Percentiles rank a stretch among this genome's conserved stretches.
These are phyloP conservation scores for Syzygium grande DNA, from an alignment of 345 rosid species.

Conservation along the genomic window DNA sequence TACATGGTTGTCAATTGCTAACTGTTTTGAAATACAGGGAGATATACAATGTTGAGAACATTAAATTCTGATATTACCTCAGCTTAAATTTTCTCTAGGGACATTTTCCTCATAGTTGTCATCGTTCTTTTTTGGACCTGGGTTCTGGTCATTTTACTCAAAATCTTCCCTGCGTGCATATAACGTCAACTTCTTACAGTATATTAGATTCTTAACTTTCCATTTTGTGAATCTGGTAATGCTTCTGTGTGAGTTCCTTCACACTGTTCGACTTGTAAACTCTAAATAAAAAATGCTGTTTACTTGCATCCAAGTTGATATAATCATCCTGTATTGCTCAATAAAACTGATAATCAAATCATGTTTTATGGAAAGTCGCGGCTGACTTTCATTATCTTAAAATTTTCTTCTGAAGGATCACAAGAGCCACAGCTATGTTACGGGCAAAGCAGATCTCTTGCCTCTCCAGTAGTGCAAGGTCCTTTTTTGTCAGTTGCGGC, in stretches of 20 bases:
- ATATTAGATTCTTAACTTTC: not conserved
- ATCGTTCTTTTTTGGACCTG: not conserved
- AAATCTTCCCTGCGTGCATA: not conserved
- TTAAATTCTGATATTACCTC: not conserved
- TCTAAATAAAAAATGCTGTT: not conserved
- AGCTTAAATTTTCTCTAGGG: not conserved
- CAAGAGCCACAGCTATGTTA: conserved; percentile 32
- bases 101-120: not conserved
- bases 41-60: not conserved
- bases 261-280: not conserved
- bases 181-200: not conserved
- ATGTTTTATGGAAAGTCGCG: conserved; percentile 15
- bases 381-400: not conserved
- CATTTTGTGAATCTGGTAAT: not conserved
- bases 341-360: not conserved
- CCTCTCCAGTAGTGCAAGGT: conserved; percentile 64
- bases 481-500: conserved; percentile 49
- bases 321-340: not conserved
- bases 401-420: conserved; percentile 6
- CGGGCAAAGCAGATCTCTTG: conserved; percentile 59
- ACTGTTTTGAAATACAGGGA: not conserved
- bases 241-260: not conserved
- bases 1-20: not conserved
- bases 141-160: not conserved
- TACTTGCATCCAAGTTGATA: not conserved